Base-by-base conservation (phyloP, 495 filamentous ascomycete genomes). In the Eremomyces bilateralis region DNA sequence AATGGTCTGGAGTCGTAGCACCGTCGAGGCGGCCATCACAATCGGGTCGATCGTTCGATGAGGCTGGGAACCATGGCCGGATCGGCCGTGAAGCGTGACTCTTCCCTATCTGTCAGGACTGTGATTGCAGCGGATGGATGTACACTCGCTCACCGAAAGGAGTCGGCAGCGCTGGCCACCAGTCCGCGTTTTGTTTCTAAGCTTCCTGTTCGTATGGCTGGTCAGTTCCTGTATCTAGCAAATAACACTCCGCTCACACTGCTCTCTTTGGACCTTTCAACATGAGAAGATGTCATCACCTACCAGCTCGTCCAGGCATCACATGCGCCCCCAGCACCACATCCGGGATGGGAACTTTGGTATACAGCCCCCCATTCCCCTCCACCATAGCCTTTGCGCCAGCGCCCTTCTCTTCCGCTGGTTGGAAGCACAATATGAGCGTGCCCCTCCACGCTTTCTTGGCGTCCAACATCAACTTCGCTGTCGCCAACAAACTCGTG, bases 371-470 rank as follows among this genome's bases (percentile, higher is more conserved):
- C 41, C 62, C 62, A n/a, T n/a, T n/a, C n/a, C n/a, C n/a, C 16
- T 63, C 55, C 24, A 69, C 56, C 65, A 68, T 69, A 0, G 61
- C 60, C 24, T 63, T 54, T 0, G 65, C 65, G 16, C 65, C 65
- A 8, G 42, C 58, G 11, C 50, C 63, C 5, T 59, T 51, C 31
- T 69, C 65, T 37, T 69, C 65, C 19, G 63, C 49, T 0, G 65
- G 65, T 39, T 69, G 65, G 44, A 69, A 67, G 3, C 68, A 35
- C 10, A 64, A 48, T n/a, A 68, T 53, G 39, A 68, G 39, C 0
- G 65, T 68, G 3, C 65, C 65, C 21, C 37, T 47, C 65, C 65
- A 69, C 1, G 40, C 18, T 17, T 53, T 24, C 27, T 35, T 50
- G 3, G 41, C 43, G 2, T 37, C 40, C 4, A 39, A 48, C 0